Base-by-base conservation (phyloP, 192 early-diverging fungal species). In the Backusella westeae region DNA sequence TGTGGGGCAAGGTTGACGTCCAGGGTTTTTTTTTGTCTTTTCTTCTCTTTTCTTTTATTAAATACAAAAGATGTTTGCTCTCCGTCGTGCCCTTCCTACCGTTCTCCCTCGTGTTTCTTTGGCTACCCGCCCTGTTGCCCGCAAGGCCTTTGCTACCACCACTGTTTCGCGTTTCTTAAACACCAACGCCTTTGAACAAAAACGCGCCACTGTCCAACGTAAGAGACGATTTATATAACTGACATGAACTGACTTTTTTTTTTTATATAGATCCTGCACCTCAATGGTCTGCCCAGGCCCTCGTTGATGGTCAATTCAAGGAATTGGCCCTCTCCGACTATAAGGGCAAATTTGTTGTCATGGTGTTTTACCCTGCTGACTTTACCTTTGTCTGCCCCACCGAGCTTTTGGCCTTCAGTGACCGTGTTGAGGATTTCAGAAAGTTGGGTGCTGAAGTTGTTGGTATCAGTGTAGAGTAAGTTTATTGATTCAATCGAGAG, bases 321-420 rank as follows among this genome's bases (percentile, higher is more conserved):
- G 29, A 69, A 19, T 32, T 82, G 65, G 75, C 81, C 19, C 69
- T 85, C 32, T 39, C 69, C 7, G 81, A 84, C 59, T 86, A 73
- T 41, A 71, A 59, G 34, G 75, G 71, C 15, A 81, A 79, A 71
- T 85, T 67, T 69, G 77, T 90, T n/a, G 89, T 90, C 17, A 73
- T 92, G 42, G 70, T 93, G 71, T 92, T 92, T 81, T 92, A 91
- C 78, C 92, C 91, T 75, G 78, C 90, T 41, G 87, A 91, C 77
- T 92, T 83, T 75, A 84, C 85, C 41, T 87, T 84, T 69, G 83
- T 75, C 17, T 91, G 90, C 73, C 89, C 89, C 21, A 91, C 89
- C 14, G 90, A 89, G 69, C 84, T 91, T 53, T 84, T 89, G 67
- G 85, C 78, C 17, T 90, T 82, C 76, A 82, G 80, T 69, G 91